Conservation (phyloP, 164 flowering plant genomes). For the Piper longum region DNA sequence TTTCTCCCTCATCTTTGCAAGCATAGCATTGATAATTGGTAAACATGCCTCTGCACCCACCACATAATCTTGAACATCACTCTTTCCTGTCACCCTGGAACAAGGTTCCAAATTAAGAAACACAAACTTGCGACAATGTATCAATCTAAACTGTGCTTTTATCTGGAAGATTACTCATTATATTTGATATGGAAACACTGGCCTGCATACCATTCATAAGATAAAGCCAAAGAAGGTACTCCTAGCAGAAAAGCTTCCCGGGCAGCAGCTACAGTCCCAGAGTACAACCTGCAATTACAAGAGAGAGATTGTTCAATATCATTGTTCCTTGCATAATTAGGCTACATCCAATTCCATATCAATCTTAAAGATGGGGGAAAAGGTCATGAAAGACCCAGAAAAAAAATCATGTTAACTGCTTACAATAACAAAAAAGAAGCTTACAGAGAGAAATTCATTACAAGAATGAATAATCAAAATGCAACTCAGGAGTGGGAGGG, state of each 20-base stretch:
- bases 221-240: constrained; percentile 64
- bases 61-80: constrained; percentile 43
- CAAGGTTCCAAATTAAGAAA: too few species aligned
- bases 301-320: constrained; percentile 1
- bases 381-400: too few species aligned
- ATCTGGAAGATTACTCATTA: too few species aligned
- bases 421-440: too few species aligned
- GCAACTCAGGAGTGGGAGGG: neutral
- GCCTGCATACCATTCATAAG: constrained; percentile 67
- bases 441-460: too few species aligned
- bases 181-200: too few species aligned
- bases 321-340: neutral
- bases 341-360: neutral
- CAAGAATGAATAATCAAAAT: too few species aligned
- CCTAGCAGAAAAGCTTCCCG: constrained; percentile 80
- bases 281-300: constrained; percentile 53
- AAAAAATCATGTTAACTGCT: too few species aligned
- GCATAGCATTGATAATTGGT: constrained; percentile 52
- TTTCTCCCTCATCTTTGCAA: constrained; percentile 42
- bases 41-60: constrained; percentile 80
- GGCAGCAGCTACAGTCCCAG: constrained; percentile 98
- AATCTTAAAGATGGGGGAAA: too few species aligned
- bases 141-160: neutral
- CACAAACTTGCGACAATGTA: neutral
- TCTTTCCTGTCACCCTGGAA: constrained; percentile 53